Base-by-base conservation (phyloP, 2,329 filamentous ascomycete genomes). In the Botryotinia calthae region DNA sequence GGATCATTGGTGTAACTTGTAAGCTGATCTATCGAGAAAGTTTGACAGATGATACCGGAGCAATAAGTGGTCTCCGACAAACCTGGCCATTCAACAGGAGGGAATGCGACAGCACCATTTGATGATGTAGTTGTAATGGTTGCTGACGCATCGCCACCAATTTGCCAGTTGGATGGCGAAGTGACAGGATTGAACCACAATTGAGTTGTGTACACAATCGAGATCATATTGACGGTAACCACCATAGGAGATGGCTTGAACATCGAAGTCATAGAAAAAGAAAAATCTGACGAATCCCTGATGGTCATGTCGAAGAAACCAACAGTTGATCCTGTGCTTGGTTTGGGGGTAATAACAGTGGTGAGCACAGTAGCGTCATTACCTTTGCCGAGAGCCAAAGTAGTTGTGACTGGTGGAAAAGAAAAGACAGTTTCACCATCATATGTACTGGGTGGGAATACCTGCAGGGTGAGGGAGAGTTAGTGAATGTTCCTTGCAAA, bases 361-460 rank as follows among this genome's bases (percentile, higher is more conserved):
- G 42, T 48, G 64, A 67, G 25, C 16, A 34, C 34, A 10, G 31
- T 54, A 34, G 46, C 28, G 25, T 37, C 28, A 34, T 51, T 28
- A n/a, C 31, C 34, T 20, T 31, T 37, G 5, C 64, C 42, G 14
- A 67, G 59, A 62, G 25, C 25, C 40, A 62, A 62, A 62, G 37
- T 42, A 20, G 64, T 67, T 10, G 14, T 54, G n/a, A 67, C 28
- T 18, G 18, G n/a, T 37, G 64, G 42, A 34, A 54, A 67, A 18
- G 44, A 51, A n/a, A 67, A 51, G 42, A 51, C 28, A 10, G 64
- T 67, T 34, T 22, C n/a, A 16, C 64, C 48, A 48, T 46, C 22
- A 40, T 67, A 67, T 67, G 37, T 62, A 62, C 37, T 62, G n/a
- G 59, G 59, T 42, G 59, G 59, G 16, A 62, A 62, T 28, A 62